Percentiles rank a stretch among this genome's conserved stretches.
Evolutionary conservation across 2,329 filamentous ascomycete genomes (phyloP).

Genomic region (Aspergillus eucalypticola): DNA sequence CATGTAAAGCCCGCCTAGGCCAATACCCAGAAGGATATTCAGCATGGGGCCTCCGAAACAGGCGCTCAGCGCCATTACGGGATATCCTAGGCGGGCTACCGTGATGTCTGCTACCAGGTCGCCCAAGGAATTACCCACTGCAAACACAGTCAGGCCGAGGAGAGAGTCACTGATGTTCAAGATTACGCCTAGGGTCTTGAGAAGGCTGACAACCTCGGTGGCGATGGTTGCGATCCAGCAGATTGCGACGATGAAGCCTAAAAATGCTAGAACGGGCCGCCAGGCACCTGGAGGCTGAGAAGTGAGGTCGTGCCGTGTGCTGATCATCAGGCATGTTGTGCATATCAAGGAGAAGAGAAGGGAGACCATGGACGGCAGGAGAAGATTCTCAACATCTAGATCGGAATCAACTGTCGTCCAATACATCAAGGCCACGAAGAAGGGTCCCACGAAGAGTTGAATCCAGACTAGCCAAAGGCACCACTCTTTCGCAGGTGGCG

Average conservation of each 20-base stretch:
- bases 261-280: constrained; percentile 77
- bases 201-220: constrained; percentile 88
- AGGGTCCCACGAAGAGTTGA: constrained; percentile 82
- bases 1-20: constrained; percentile 87
- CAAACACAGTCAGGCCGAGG: constrained; percentile 91
- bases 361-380: constrained; percentile 62
- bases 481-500: constrained; percentile 61
- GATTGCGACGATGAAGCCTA: constrained; percentile 88
- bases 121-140: constrained; percentile 90
- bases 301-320: constrained; percentile 59
- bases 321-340: constrained; percentile 65
- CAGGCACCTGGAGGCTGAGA: constrained; percentile 64
- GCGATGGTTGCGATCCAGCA: constrained; percentile 97
- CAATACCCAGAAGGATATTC: constrained; percentile 92
- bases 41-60: constrained; percentile 99
- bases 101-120: constrained; percentile 95
- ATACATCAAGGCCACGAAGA: constrained; percentile 76
- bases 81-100: constrained; percentile 87
- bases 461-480: constrained; percentile 86
- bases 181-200: constrained; percentile 91
- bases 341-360: constrained; percentile 68
- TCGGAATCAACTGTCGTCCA: constrained; percentile 61
- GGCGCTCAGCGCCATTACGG: constrained; percentile 91
- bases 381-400: constrained; percentile 53
- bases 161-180: constrained; percentile 92